Base-by-base conservation (phyloP, 2,329 filamentous ascomycete genomes). In the Colletotrichum orbiculare region DNA sequence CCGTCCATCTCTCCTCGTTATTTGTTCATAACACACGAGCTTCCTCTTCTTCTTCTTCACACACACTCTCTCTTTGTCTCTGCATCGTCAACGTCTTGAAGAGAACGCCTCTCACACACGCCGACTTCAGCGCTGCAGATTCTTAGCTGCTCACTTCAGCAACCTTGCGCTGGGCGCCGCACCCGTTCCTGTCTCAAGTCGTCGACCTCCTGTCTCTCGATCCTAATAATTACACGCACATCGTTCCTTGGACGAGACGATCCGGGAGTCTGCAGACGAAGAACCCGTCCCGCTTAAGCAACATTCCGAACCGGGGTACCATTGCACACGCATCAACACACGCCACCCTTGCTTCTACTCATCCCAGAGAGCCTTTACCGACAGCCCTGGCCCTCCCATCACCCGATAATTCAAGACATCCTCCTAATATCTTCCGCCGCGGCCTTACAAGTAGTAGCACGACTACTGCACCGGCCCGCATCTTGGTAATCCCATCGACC, bases 401-500 rank as follows among this genome's bases (percentile, higher is more conserved):
- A 64, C 56, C 61, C 61, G 50, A 60, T 54, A 56, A 62, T 48
- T 65, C 57, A 62, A 56, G 52, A 62, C 54, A 46, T 46, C 54
- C 38, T 52, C 25, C 48, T 64, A 64, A 64, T 57, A 64, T 50
- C 48, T 25, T 41, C 38, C 54, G 41, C 41, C n/a, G 48, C 34
- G 48, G 48, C 35, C 58, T 42, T 64, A 64, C 54, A 66, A 66
- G 64, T 66, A 66, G 64, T 66, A 66, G 60, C 54, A 64, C 49
- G 54, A 46, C 54, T 64, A 54, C 60, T 59, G 53, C 64, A 59
- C 54, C 42, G 13, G 42, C 64, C 63, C 55, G 70, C 69, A 71
- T 75, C 76, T 77, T 77, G 75, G 72, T 73, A 71, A 55, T 69
- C 67, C 60, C 63, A 68, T 70, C 69, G 63, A 69, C 68, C 68